Base-by-base conservation (phyloP, 768 basidiomycete genomes). In the Xerocomellus amylosporus region DNA sequence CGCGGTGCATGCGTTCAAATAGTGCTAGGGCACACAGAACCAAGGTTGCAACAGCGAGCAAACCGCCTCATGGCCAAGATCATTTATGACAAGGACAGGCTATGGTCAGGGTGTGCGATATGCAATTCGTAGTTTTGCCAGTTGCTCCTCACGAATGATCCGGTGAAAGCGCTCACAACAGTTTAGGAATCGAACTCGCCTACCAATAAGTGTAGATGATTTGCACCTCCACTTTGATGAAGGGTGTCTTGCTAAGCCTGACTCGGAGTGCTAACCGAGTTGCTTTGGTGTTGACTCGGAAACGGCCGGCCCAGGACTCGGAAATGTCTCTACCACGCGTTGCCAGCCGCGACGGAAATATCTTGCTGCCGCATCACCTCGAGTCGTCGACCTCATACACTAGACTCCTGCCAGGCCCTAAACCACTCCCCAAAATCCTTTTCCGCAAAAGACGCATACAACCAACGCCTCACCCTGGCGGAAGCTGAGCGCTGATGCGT, bases 1-100 rank as follows among this genome's bases (percentile, higher is more conserved):
- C 31, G 15, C 4, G 13, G 31, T 4, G 17, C n/a, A n/a, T 10
- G 38, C 9, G 13, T 31, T 62, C 41, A 61, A 51, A 65, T 53
- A 58, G 42, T 7, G 8, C 3, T 10, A 28, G 13, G 13, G 24
- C 28, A 2, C 38, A 13, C 51, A 17, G 49, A 30, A 30, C 3
- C 33, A 28, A 30, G 38, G 46, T 28, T n/a, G n/a, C 28, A 19
- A 20, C 24, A 15, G 12, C 17, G 15, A 37, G 20, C 3, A n/a
- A 47, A n/a, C 28, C 5, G 41, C 54, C 62, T 49, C 34, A 40
- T 38, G 28, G 31, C 31, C 5, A n/a, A 26, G 31, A 26, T 26
- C 5, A 49, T 46, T 47, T 37, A 51, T 34, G 42, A 33, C 12
- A 37, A 26, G 56, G 54, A 39, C 12, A 38, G 24, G 38, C 34